Base-by-base conservation (phyloP, 345 rosid genomes). In the Erodium maritimum region DNA sequence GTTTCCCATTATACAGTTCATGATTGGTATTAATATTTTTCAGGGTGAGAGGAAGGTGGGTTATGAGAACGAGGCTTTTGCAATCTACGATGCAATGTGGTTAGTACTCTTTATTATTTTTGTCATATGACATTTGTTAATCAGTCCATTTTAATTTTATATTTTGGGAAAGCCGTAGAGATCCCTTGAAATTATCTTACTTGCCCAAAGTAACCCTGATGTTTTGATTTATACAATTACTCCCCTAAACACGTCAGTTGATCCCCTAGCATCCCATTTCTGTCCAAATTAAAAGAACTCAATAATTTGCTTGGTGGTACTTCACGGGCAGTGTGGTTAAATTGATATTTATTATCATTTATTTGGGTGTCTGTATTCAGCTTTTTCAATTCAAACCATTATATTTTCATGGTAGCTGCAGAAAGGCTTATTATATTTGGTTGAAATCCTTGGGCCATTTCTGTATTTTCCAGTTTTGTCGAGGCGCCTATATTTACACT, bases 51-150 rank as follows among this genome's bases (percentile, higher is more conserved):
- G 69, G 71, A 86, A 86, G 79, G 65, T 86, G 82, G 87, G 95
- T 61, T 83, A 88, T 73, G 96, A 91, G 71, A 77, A 88, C 11
- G 95, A 88, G 75, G 99, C 96, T 61, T 80, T 91, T 61, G 96
- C 96, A 22, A 72, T 91, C 62, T 83, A 88, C 74, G 99, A 91
- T 82, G 78, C 76, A 58, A 91, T 91, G 95, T 71, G 88, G 98
- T 91, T 50, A 66, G 60, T 19, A 22, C 19, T 61, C 60, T 69
- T 62, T 57, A 52, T 51, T 29, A 22, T 58, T 66, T 64, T 54
- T 56, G 33, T 65, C 17, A 24, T 51, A 17, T 34, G 69, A 19
- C 22, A 54, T 19, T 63, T 42, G 48, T 42, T 42, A 12, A 42
- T 29, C 34, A 29, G 34, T 8, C 8, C 5, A 11, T 42, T 42